These are phyloP conservation scores for Volvox carteri DNA, from an alignment of 163 green algal genomes.

Conservation along the genomic window DNA sequence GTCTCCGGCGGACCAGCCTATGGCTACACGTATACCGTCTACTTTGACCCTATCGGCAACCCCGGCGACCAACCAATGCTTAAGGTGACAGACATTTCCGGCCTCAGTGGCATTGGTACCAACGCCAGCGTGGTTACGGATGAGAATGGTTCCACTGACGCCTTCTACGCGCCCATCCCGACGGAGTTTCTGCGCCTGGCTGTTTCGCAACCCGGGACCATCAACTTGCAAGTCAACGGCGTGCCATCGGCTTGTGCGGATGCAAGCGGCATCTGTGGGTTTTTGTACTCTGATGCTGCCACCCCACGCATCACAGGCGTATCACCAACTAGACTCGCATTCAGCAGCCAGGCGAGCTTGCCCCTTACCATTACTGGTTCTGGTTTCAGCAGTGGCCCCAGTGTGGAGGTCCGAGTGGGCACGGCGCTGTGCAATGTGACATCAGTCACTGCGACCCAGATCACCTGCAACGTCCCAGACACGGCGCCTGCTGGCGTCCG, in stretches of 20 bases:
- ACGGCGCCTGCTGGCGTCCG: slow-evolving; percentile 20
- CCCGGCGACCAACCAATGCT: slow-evolving; percentile 54
- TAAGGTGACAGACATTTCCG: slow-evolving; percentile 15
- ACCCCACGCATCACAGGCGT: slow-evolving; percentile 57
- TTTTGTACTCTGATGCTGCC: slow-evolving; percentile 29
- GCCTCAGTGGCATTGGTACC: slow-evolving; percentile 7
- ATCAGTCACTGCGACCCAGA: slow-evolving; percentile 23
- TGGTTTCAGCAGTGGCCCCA: background rate
- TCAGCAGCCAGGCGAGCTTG: background rate
- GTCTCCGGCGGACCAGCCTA: background rate
- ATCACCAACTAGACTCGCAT: slow-evolving; percentile 6
- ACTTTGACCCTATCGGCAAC: slow-evolving; percentile 52
- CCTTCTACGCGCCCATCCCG: slow-evolving; percentile 59
- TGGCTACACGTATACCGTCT: slow-evolving; percentile 45
- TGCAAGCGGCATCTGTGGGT: slow-evolving; percentile 36
- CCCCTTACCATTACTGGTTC: slow-evolving; percentile 58
- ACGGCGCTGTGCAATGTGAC: slow-evolving; percentile 35
- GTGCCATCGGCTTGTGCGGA: slow-evolving; percentile 45
- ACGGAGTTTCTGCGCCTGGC: slow-evolving; percentile 60
- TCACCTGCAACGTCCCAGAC: slow-evolving; percentile 39
- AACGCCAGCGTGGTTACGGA: slow-evolving; percentile 5
- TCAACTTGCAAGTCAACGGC: slow-evolving; percentile 50
- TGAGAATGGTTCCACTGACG: slow-evolving; percentile 53
- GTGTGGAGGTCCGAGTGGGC: slow-evolving; percentile 19
- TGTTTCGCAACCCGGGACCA: background rate